Conservation (phyloP, 2,329 filamentous ascomycete species). For the Fusarium drepaniforme region DNA sequence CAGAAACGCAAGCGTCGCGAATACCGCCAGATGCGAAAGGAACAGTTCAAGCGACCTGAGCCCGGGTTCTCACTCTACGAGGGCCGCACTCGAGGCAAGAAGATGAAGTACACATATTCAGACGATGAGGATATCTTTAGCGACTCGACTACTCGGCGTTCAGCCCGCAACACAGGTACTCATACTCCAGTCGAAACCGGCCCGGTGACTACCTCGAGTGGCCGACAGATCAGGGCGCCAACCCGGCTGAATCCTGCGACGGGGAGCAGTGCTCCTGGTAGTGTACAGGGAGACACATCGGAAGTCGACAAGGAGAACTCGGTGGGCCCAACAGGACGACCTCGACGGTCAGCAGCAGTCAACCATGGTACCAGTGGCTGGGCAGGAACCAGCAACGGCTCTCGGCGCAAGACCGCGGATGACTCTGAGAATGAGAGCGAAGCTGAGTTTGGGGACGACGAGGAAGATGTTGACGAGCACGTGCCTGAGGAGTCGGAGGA, state of each 20-base stretch:
- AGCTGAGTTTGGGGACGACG: constrained; percentile 81
- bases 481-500: constrained; percentile 72
- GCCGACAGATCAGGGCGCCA: constrained; percentile 82
- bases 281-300: constrained; percentile 59
- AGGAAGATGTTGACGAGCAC: constrained; percentile 77
- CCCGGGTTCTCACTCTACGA: constrained; percentile 95
- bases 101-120: constrained; percentile 95
- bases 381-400: constrained; percentile 46
- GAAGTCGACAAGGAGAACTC: constrained; percentile 56
- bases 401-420: constrained; percentile 60
- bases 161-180: constrained; percentile 79
- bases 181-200: constrained; percentile 78
- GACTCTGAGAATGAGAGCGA: constrained; percentile 77
- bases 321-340: constrained; percentile 60
- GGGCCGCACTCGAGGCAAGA: constrained; percentile 94
- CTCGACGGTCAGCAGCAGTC: constrained; percentile 63
- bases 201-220: constrained; percentile 82
- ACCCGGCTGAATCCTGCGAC: constrained; percentile 74
- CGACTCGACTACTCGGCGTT: constrained; percentile 75
- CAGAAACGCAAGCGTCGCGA: constrained; percentile 94
- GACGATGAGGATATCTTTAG: constrained; percentile 84
- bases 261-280: constrained; percentile 60
- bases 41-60: constrained; percentile 88
- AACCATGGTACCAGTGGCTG: constrained; percentile 65
- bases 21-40: constrained; percentile 87